Evolutionary conservation across 2,329 filamentous ascomycete genomes (phyloP).

Genomic region (Falciphora oryzae): DNA sequence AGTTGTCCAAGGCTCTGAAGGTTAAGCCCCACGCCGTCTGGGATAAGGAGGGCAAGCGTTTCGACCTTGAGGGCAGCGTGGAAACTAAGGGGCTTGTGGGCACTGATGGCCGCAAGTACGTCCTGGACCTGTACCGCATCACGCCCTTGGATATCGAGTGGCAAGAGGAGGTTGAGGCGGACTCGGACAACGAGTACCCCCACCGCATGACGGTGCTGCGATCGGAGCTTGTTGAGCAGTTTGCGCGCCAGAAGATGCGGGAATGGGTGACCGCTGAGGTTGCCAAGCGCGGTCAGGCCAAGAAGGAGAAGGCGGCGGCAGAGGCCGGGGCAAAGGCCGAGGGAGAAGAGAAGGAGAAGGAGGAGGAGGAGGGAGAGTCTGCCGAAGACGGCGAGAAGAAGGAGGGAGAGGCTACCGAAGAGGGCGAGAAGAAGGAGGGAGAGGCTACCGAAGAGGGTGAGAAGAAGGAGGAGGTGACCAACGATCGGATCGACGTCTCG

Average conservation of each 20-base stretch:
- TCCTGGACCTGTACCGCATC: constrained; percentile 92
- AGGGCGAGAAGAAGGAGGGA: constrained; percentile 10
- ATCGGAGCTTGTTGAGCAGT: constrained; percentile 81
- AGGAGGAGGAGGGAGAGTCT: constrained; percentile 22
- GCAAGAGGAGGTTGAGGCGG: constrained; percentile 67
- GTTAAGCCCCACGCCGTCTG: constrained; percentile 95
- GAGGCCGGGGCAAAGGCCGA: constrained; percentile 20
- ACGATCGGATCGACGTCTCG: constrained; percentile 76
- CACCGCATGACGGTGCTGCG: constrained; percentile 95
- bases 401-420: constrained; percentile 10
- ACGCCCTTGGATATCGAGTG: constrained; percentile 87
- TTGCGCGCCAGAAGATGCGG: constrained; percentile 78
- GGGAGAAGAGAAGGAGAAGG: constrained; percentile 22
- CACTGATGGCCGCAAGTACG: constrained; percentile 93
- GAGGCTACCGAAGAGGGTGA: constrained; percentile 24
- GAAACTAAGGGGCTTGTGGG: constrained; percentile 98
- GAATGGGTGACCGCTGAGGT: constrained; percentile 82
- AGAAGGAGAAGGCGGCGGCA: constrained; percentile 25
- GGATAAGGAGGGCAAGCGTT: constrained; percentile 90
- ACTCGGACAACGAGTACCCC: constrained; percentile 60
- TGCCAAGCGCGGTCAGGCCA: constrained; percentile 49
- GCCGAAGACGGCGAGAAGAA: constrained; percentile 26
- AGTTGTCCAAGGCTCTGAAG: constrained; percentile 82
- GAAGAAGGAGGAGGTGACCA: constrained; percentile 35
- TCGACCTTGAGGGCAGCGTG: constrained; percentile 90